A percentile compares a stretch with the other conserved stretches of the same genome.
phyloP scores from a whole-genome alignment of 2,329 filamentous ascomycete genomes.

The Bretziella fagacearum region DNA sequence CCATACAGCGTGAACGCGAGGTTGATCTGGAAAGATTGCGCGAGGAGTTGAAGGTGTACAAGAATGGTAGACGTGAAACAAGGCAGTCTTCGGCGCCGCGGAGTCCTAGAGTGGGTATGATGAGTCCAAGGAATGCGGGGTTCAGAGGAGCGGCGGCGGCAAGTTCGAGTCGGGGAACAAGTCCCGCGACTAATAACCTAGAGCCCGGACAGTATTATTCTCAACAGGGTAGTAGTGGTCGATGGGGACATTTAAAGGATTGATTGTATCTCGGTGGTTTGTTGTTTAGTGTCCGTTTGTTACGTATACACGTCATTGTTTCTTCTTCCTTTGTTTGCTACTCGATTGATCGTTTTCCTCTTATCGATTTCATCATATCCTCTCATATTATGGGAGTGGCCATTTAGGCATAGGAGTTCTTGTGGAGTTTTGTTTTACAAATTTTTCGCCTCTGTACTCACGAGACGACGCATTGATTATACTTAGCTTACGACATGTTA shows the following conservation, averaged over 20 bases:
- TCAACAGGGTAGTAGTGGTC: slow-evolving; percentile 23
- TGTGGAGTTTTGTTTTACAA: no score
- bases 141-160: slow-evolving; percentile 18
- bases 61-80: slow-evolving; percentile 37
- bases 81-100: slow-evolving; percentile 39
- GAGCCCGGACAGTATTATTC: slow-evolving; percentile 23
- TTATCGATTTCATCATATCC: no score
- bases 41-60: slow-evolving; percentile 32
- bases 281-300: no score
- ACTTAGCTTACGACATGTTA: no score
- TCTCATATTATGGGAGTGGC: no score
- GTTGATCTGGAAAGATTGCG: slow-evolving; percentile 30
- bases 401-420: no score
- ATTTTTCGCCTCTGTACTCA: no score
- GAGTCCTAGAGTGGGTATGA: slow-evolving; percentile 36
- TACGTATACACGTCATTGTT: no score
- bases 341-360: no score
- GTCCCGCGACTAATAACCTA: slow-evolving; percentile 26
- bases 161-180: slow-evolving; percentile 33
- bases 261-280: slow-evolving; percentile 13
- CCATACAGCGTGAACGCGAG: slow-evolving; percentile 33
- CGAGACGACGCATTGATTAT: no score
- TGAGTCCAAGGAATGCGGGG: slow-evolving; percentile 30
- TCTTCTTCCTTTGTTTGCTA: no score
- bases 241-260: slow-evolving; percentile 31